Conservation (phyloP, 1,284 basidiomycete species). For the Papiliotrema terrestris region DNA sequence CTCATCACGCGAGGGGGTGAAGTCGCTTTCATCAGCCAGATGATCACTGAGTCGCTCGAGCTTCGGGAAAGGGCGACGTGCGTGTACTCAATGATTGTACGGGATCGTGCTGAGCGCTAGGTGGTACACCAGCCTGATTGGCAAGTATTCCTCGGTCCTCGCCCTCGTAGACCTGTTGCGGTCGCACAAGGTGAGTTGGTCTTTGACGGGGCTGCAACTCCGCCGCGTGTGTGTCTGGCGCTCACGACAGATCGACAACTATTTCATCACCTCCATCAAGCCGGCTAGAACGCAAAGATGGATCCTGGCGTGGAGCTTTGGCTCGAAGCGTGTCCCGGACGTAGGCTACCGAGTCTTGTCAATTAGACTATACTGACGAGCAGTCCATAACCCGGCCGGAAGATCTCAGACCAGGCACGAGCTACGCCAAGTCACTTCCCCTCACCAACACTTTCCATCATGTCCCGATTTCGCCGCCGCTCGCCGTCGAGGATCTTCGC, state of each 20-base stretch:
- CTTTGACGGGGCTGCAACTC: no score
- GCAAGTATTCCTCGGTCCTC: constrained; percentile 71
- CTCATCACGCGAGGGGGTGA: constrained; percentile 88
- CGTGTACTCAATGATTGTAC: constrained; percentile 3
- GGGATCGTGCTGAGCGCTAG: constrained; percentile 45
- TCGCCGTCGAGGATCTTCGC: constrained; percentile 45
- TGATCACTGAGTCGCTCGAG: constrained; percentile 69
- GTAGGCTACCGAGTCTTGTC: constrained; percentile 53
- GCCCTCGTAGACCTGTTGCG: constrained; percentile 61
- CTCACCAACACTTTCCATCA: constrained; percentile 43
- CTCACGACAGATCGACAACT: constrained; percentile 66
- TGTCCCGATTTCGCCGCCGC: constrained; percentile 34
- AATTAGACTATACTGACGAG: neutral
- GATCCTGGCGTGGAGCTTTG: constrained; percentile 82
- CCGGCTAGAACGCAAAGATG: constrained; percentile 85
- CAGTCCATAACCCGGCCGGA: constrained; percentile 22
- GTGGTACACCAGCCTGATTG: constrained; percentile 91
- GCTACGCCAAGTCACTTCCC: constrained; percentile 55
- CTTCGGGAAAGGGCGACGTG: constrained; percentile 52
- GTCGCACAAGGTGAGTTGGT: constrained; percentile 53
- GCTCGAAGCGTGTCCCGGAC: constrained; percentile 63
- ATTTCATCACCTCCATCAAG: constrained; percentile 72
- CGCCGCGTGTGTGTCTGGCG: neutral
- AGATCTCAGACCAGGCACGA: constrained; percentile 50
- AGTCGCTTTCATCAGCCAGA: constrained; percentile 66